Evolutionary conservation across 345 rosid species (phyloP).

Genomic region (Eucalyptus pumila): DNA sequence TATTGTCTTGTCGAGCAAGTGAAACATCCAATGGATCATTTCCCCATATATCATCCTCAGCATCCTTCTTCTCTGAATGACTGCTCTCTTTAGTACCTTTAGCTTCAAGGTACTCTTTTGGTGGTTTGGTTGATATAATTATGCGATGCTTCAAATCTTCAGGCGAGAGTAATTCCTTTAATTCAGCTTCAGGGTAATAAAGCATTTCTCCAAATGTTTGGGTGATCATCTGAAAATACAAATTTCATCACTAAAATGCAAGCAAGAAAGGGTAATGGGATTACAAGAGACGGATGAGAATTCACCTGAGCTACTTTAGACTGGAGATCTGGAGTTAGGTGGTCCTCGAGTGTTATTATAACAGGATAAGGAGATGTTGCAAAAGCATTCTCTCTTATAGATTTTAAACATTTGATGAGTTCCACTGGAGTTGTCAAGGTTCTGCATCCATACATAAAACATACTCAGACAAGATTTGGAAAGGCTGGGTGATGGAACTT

Average conservation of each 20-base stretch:
- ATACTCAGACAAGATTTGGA: not conserved
- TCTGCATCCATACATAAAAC: slow-evolving; percentile 28
- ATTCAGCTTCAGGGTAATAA: slow-evolving; percentile 60
- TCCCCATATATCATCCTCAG: slow-evolving; percentile 41
- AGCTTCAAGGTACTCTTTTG: slow-evolving; percentile 67
- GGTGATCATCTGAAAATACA: slow-evolving; percentile 53
- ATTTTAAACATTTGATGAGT: slow-evolving; percentile 50
- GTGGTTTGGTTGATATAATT: slow-evolving; percentile 93
- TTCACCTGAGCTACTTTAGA: slow-evolving; percentile 81
- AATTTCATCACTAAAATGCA: not conserved
- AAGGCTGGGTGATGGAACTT: not conserved
- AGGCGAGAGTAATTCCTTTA: slow-evolving; percentile 78
- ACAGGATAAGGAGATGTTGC: slow-evolving; percentile 75
- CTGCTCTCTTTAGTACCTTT: slow-evolving; percentile 26
- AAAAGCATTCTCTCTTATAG: slow-evolving; percentile 75
- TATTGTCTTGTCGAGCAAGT: slow-evolving; percentile 20
- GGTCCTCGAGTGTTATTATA: slow-evolving; percentile 93
- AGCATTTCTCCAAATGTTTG: slow-evolving; percentile 77
- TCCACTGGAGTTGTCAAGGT: slow-evolving; percentile 75
- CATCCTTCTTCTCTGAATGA: slow-evolving; percentile 23
- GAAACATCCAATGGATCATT: slow-evolving; percentile 30
- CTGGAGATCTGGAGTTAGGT: slow-evolving; percentile 75
- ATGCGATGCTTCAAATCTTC: slow-evolving; percentile 49
- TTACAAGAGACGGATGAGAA: not conserved
- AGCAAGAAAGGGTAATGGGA: not conserved